These are phyloP conservation scores for Cystoisospora suis DNA, from an alignment of 169 alveolate species.

Conservation along the genomic window DNA sequence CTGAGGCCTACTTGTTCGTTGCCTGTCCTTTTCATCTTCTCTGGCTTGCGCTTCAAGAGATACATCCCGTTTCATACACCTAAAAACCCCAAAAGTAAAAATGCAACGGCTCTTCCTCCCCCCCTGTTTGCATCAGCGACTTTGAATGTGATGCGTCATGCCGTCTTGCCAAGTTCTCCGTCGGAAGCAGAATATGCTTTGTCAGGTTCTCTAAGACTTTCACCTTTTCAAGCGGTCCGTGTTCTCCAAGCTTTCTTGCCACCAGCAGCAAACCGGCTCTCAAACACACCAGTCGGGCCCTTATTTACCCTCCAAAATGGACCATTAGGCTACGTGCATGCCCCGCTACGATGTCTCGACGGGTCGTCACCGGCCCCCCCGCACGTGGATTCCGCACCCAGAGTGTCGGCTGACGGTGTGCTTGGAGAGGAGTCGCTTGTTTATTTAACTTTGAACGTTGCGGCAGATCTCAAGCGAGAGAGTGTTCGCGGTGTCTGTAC, in stretches of 20 bases:
- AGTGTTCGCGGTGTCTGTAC: slow-evolving; percentile 64
- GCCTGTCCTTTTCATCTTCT: too few relatives aligned
- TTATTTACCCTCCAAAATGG: too few relatives aligned
- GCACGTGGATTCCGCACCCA: too few relatives aligned
- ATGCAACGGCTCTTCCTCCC: not conserved
- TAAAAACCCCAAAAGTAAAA: not conserved
- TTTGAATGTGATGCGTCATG: not conserved
- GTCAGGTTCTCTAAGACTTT: not conserved
- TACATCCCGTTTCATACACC: slow-evolving; percentile 2
- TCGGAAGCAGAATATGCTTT: not conserved
- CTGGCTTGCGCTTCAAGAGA: not conserved
- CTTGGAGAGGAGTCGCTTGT: not conserved
- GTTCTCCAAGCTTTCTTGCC: slow-evolving; percentile 18
- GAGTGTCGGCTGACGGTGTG: not conserved
- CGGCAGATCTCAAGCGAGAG: slow-evolving; percentile 60
- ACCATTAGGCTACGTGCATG: too few relatives aligned
- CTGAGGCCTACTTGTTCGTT: too few relatives aligned
- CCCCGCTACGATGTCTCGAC: too few relatives aligned
- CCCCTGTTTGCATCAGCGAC: slow-evolving; percentile 12
- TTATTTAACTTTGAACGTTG: slow-evolving; percentile 3
- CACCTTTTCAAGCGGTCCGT: slow-evolving; percentile 24
- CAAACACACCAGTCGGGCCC: too few relatives aligned
- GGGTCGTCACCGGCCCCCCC: too few relatives aligned
- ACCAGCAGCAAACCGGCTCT: not conserved
- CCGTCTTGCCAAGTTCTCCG: not conserved